Evolutionary conservation across 2,329 filamentous ascomycete genomes (phyloP).

Genomic region (Penicillium frequentans): DNA sequence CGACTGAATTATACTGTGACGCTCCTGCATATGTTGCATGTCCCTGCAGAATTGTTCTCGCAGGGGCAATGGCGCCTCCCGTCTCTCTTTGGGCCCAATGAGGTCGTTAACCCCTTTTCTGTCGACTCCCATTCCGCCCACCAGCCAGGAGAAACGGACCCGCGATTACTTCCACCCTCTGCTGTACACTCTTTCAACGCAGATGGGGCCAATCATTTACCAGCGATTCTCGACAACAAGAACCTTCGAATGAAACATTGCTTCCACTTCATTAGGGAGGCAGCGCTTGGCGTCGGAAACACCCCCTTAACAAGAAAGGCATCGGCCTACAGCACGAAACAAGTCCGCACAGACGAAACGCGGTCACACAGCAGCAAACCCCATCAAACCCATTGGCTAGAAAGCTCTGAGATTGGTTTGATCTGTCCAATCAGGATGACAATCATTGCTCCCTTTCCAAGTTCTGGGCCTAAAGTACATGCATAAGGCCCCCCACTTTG

Average conservation of each 20-base stretch:
- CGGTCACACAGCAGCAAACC: neutral
- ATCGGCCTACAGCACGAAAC: neutral
- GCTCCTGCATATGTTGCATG: constrained; percentile 20
- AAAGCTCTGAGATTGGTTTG: neutral
- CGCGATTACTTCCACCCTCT: neutral
- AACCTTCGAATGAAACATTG: neutral
- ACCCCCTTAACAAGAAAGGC: neutral
- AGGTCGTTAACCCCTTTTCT: too few relatives aligned
- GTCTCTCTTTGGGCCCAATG: too few relatives aligned
- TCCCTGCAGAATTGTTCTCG: constrained; percentile 14
- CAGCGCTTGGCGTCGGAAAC: neutral
- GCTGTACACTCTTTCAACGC: neutral
- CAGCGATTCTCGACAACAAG: neutral
- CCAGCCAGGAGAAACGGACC: too few relatives aligned
- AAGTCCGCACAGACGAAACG: neutral
- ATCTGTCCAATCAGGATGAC: neutral
- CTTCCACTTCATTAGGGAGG: neutral
- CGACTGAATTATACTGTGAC: constrained; percentile 5
- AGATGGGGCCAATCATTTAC: neutral
- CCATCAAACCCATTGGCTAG: neutral
- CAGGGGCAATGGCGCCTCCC: neutral
- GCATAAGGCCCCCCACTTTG: neutral
- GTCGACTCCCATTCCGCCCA: too few relatives aligned
- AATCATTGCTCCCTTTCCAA: neutral
- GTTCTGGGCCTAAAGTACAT: too few relatives aligned